These are phyloP conservation scores for Talaromyces sp. DNA, from an alignment of 2,329 filamentous ascomycete species.

Conservation along the genomic window DNA sequence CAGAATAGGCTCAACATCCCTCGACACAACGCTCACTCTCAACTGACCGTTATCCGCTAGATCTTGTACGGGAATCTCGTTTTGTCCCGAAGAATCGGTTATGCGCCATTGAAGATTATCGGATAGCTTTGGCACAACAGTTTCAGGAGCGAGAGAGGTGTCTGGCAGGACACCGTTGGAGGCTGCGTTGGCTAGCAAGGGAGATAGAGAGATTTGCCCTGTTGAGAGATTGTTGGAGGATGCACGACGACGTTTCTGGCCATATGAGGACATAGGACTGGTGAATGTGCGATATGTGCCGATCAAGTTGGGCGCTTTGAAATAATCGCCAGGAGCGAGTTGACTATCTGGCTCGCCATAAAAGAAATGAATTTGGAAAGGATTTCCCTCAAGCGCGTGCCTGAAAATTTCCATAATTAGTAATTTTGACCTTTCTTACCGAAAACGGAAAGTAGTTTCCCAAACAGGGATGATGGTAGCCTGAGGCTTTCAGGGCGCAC, in stretches of 20 bases:
- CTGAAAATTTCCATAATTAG: conserved; percentile 16
- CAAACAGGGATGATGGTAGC: neutral
- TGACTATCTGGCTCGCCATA: conserved; percentile 48
- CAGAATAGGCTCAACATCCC: conserved; percentile 24
- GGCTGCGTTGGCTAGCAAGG: conserved; percentile 22
- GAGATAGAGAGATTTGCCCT: conserved; percentile 24
- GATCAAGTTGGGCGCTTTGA: conserved; percentile 55
- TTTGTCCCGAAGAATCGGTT: conserved; percentile 12
- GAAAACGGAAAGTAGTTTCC: neutral
- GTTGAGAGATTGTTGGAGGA: conserved; percentile 4
- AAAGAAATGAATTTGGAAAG: conserved; percentile 69
- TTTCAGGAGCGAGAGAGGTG: conserved; percentile 14
- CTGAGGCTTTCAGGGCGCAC: neutral
- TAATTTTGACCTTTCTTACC: too few species aligned
- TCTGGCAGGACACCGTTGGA: conserved; percentile 18
- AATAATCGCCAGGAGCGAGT: conserved; percentile 43
- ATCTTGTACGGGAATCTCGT: conserved; percentile 23
- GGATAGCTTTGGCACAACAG: conserved; percentile 23
- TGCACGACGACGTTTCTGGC: neutral
- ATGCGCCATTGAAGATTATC: conserved; percentile 27
- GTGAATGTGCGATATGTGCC: conserved; percentile 61
- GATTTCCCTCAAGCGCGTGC: conserved; percentile 53
- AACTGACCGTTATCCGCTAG: conserved; percentile 21
- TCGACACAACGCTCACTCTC: conserved; percentile 20
- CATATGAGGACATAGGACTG: conserved; percentile 12